Percentiles rank a stretch among this genome's conserved stretches.
Evolutionary conservation across 169 alveolate species (phyloP).

Genomic region (Cryptosporidium parvum): DNA sequence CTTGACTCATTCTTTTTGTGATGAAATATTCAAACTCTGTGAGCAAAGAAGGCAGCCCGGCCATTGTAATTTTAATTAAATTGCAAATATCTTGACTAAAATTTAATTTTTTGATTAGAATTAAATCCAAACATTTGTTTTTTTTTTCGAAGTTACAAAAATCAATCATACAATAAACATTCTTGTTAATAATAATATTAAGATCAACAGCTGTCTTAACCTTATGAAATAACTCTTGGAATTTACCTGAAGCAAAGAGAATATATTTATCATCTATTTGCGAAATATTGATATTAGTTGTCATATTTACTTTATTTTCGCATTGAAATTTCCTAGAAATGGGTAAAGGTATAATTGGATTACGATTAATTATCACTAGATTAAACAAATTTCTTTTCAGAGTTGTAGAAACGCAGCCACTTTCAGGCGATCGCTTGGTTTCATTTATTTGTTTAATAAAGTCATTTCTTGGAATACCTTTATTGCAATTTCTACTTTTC

Average conservation of each 20-base stretch:
- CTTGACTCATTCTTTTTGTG: not conserved
- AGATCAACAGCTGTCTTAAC: conserved; percentile 12
- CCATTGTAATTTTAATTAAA: not conserved
- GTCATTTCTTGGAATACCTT: not conserved
- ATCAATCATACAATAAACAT: not conserved
- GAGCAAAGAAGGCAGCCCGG: conserved; percentile 24
- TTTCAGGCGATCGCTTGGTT: not conserved
- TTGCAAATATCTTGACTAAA: not conserved
- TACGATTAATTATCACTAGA: conserved; percentile 23
- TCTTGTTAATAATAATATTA: not conserved
- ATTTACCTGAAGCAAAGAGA: not conserved
- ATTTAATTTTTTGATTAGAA: not conserved
- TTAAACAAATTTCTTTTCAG: not conserved
- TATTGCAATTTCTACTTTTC: not conserved
- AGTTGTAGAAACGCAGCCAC: not conserved
- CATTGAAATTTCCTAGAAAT: conserved; percentile 43
- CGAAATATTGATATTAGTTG: not conserved
- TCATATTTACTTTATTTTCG: conserved; percentile 24
- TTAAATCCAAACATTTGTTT: not conserved
- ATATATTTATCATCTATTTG: not conserved
- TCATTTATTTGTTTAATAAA: not conserved
- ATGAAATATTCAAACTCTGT: conserved; percentile 3
- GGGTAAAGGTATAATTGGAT: conserved; percentile 42
- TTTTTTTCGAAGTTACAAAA: conserved; percentile 3
- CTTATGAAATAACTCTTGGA: conserved; percentile 2